Conservation (phyloP, 2,329 filamentous ascomycete genomes). For the Paecilomyces dactylethromorphus region DNA sequence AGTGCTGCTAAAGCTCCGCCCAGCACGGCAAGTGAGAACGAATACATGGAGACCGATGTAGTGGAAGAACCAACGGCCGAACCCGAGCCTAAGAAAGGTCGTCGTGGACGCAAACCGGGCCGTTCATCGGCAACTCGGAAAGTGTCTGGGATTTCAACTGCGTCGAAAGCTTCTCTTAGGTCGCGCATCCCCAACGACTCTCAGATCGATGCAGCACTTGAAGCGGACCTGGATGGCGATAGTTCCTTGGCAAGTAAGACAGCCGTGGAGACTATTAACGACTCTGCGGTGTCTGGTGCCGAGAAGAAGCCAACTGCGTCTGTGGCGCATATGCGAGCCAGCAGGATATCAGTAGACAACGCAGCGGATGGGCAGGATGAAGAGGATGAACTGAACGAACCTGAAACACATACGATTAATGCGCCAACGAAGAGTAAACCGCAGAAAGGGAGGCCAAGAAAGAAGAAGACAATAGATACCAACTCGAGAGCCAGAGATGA, state of each 20-base stretch:
- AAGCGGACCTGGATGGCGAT: constrained; percentile 45
- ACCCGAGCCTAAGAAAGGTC: constrained; percentile 40
- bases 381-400: constrained; percentile 3
- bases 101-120: constrained; percentile 32
- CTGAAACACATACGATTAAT: constrained; percentile 7
- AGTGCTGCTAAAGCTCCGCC: constrained; percentile 40
- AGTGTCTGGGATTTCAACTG: constrained; percentile 40
- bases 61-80: constrained; percentile 14
- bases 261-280: not conserved
- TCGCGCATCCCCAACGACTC: constrained; percentile 51
- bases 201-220: constrained; percentile 53
- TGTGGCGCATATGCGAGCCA: constrained; percentile 5
- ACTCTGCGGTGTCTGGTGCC: constrained; percentile 21
- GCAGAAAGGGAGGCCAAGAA: constrained; percentile 11
- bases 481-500: constrained; percentile 17
- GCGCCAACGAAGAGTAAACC: constrained; percentile 13
- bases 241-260: not conserved
- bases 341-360: constrained; percentile 6
- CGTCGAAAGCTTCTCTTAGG: constrained; percentile 43
- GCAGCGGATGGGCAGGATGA: constrained; percentile 6
- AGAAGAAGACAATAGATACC: constrained; percentile 18
- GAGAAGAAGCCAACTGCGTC: constrained; percentile 21
- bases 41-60: constrained; percentile 26
- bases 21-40: constrained; percentile 28
- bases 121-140: constrained; percentile 42